phyloP scores from a whole-genome alignment of 768 basidiomycete species.

The Tephrocybe sp. region DNA sequence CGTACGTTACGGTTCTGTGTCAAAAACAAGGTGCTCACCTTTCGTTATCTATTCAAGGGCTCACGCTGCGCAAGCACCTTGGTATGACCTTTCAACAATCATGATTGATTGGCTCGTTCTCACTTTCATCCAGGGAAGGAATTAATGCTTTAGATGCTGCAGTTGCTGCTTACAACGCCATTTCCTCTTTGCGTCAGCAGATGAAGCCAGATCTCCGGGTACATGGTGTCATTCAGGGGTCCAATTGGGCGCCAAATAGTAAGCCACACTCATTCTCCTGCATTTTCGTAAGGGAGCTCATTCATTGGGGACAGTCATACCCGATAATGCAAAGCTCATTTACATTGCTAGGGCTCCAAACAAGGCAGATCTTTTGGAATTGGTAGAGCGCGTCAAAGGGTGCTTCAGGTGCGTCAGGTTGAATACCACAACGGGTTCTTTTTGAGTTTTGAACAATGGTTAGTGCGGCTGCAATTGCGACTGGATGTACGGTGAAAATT shows the following conservation, averaged over 20 bases:
- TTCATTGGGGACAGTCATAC: slow-evolving; percentile 55
- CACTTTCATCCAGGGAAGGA: slow-evolving; percentile 54
- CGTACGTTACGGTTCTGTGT: slow-evolving; percentile 39
- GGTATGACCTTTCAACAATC: slow-evolving; percentile 31
- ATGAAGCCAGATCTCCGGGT: slow-evolving; percentile 79
- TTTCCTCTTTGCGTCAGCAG: slow-evolving; percentile 84
- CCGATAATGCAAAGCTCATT: slow-evolving; percentile 74
- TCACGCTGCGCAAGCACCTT: slow-evolving; percentile 78
- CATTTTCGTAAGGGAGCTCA: slow-evolving; percentile 1
- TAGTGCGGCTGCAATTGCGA: slow-evolving; percentile 69
- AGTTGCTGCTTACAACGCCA: slow-evolving; percentile 74
- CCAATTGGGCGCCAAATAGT: slow-evolving; percentile 71
- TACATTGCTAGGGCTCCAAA: slow-evolving; percentile 74
- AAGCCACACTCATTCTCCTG: slow-evolving; percentile 13
- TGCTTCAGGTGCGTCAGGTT: slow-evolving; percentile 63
- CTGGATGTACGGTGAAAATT: slow-evolving; percentile 51
- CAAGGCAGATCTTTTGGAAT: slow-evolving; percentile 46
- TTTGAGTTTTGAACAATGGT: slow-evolving; percentile 12
- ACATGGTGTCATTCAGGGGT: slow-evolving; percentile 73
- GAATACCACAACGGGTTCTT: not conserved
- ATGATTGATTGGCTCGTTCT: slow-evolving; percentile 1
- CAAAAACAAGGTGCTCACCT: slow-evolving; percentile 2
- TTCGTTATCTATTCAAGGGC: slow-evolving; percentile 41
- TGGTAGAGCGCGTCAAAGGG: slow-evolving; percentile 57
- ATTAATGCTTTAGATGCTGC: slow-evolving; percentile 88